Percentiles rank a stretch among this genome's conserved stretches.
These are phyloP conservation scores for Leccinum aurantiacum DNA, from an alignment of 768 basidiomycete species.

Conservation along the genomic window DNA sequence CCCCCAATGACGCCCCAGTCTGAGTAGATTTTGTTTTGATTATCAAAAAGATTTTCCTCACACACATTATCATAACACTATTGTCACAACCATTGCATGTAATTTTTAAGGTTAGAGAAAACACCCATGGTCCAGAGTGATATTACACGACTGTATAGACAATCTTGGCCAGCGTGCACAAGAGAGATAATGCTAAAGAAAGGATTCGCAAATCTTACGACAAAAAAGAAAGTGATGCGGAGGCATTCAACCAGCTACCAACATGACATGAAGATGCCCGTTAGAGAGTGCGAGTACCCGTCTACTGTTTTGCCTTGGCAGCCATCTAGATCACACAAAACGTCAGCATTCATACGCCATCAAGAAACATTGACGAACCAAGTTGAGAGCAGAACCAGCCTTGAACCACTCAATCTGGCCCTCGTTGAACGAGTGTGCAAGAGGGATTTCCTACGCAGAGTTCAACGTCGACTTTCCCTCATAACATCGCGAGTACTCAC, in stretches of 20 bases:
- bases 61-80: not conserved
- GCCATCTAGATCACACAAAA: constrained; percentile 52
- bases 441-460: constrained; percentile 56
- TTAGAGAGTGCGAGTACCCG: constrained; percentile 13
- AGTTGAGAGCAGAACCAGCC: constrained; percentile 91
- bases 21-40: not conserved
- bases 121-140: constrained; percentile 14
- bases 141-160: constrained; percentile 28
- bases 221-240: not conserved
- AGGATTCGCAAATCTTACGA: not conserved
- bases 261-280: not conserved
- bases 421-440: constrained; percentile 95
- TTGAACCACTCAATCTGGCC: constrained; percentile 99
- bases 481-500: constrained; percentile 33
- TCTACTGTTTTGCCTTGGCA: constrained; percentile 53
- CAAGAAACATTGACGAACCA: constrained; percentile 46
- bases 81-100: constrained; percentile 9
- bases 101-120: not conserved
- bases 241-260: not conserved
- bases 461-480: constrained; percentile 11
- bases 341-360: constrained; percentile 1
- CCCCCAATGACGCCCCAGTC: too few species aligned
- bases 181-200: constrained; percentile 1
- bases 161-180: constrained; percentile 13
- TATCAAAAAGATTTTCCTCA: too few species aligned